A percentile compares a stretch with the other conserved stretches of the same genome.
These are phyloP conservation scores for Chlorophyllum brunneum DNA, from an alignment of 768 basidiomycete genomes.

Conservation along the genomic window DNA sequence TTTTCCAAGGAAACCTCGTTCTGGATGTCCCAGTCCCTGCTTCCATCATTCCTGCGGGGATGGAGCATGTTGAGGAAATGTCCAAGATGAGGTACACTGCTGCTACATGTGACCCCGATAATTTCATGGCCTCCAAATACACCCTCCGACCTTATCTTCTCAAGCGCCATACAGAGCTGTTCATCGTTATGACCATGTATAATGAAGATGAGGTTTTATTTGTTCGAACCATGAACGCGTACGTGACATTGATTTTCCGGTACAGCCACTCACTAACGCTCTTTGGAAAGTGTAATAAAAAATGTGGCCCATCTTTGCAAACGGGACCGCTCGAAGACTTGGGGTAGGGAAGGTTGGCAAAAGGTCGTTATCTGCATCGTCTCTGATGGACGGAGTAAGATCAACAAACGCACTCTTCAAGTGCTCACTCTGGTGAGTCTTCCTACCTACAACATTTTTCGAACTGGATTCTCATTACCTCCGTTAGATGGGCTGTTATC, in stretches of 20 bases:
- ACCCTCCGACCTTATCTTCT: conserved; percentile 76
- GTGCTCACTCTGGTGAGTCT: conserved; percentile 70
- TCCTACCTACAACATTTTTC: conserved; percentile 1
- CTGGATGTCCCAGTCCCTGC: conserved; percentile 79
- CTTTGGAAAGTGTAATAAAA: conserved; percentile 66
- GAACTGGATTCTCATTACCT: background rate
- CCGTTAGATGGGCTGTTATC: conserved; percentile 76
- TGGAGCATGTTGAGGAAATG: conserved; percentile 64
- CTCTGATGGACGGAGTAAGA: conserved; percentile 80
- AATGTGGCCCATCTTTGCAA: conserved; percentile 78
- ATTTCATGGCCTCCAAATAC: conserved; percentile 76
- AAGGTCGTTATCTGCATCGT: conserved; percentile 88
- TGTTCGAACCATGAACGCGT: conserved; percentile 82
- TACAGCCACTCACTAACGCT: conserved; percentile 10
- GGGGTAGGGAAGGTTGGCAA: conserved; percentile 89
- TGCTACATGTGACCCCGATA: conserved; percentile 86
- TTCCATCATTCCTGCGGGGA: conserved; percentile 69
- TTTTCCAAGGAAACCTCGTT: conserved; percentile 80
- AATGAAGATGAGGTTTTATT: conserved; percentile 87
- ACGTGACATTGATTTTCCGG: conserved; percentile 23
- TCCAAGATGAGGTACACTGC: conserved; percentile 87
- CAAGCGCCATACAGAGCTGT: conserved; percentile 82
- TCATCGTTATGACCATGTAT: conserved; percentile 97
- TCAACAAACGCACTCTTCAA: conserved; percentile 89
- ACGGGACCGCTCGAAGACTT: conserved; percentile 67